phyloP scores from a whole-genome alignment of 2,329 filamentous ascomycete genomes.

The Aspergillus chevalieri region DNA sequence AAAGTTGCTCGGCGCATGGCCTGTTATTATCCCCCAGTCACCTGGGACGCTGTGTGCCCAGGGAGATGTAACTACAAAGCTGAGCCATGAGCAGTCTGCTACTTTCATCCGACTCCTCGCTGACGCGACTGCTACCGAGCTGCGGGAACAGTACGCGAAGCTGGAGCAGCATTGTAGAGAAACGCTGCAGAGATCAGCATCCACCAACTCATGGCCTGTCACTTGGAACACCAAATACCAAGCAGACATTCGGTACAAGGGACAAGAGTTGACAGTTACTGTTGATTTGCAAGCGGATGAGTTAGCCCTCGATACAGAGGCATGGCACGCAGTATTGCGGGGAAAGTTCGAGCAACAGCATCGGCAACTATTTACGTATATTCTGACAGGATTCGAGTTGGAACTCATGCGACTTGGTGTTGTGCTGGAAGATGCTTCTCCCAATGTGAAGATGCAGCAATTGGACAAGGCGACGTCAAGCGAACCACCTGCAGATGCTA shows the following conservation, averaged over 20 bases:
- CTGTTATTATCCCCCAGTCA: conserved; percentile 48
- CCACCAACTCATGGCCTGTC: conserved; percentile 19
- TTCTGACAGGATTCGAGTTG: conserved; percentile 39
- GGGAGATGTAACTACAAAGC: conserved; percentile 46
- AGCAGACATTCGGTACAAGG: conserved; percentile 45
- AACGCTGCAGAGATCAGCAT: conserved; percentile 35
- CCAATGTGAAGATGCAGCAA: conserved; percentile 34
- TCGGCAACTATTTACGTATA: conserved; percentile 43
- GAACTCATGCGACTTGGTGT: conserved; percentile 45
- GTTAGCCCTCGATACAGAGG: conserved; percentile 20
- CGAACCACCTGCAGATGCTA: conserved; percentile 18
- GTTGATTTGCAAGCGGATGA: conserved; percentile 31
- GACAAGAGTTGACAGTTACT: conserved; percentile 38
- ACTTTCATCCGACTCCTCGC: conserved; percentile 42
- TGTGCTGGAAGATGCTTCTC: conserved; percentile 39
- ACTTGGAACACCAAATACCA: conserved; percentile 34
- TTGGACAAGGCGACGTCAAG: conserved; percentile 22
- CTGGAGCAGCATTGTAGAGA: conserved; percentile 34
- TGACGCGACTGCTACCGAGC: conserved; percentile 28
- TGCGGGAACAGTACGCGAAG: conserved; percentile 24
- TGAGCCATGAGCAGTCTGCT: conserved; percentile 43
- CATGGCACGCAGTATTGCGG: conserved; percentile 29
- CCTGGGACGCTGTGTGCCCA: conserved; percentile 47
- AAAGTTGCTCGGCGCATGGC: conserved; percentile 46
- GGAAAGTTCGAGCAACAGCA: conserved; percentile 38